Percentiles rank a stretch among this genome's conserved stretches.
Evolutionary conservation across 1,139 yeast genomes (phyloP).

Genomic region (Citeromyces siamensis): DNA sequence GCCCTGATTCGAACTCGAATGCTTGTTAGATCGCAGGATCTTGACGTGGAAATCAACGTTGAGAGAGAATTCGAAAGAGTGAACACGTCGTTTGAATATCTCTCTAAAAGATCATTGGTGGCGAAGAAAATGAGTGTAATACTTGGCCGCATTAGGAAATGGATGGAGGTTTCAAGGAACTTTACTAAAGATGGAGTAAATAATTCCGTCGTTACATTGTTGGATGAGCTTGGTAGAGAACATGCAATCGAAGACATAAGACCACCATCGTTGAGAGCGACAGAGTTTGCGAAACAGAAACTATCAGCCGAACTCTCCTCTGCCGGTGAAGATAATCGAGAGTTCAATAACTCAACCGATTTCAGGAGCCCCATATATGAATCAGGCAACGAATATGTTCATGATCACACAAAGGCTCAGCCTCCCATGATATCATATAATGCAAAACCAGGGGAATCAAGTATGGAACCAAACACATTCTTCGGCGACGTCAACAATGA

Average conservation of each 20-base stretch:
- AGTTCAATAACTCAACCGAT: background rate
- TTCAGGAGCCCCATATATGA: too few species aligned
- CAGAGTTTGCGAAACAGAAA: background rate
- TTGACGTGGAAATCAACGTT: constrained; percentile 23
- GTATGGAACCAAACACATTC: too few species aligned
- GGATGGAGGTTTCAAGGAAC: constrained; percentile 31
- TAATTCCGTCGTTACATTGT: constrained; percentile 27
- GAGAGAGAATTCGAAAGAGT: constrained; percentile 25
- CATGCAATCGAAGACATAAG: constrained; percentile 31
- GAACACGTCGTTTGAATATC: constrained; percentile 10
- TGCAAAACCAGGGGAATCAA: too few species aligned
- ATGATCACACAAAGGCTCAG: too few species aligned
- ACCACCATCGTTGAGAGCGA: constrained; percentile 15
- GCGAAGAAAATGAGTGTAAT: constrained; percentile 30
- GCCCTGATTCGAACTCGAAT: constrained; percentile 31
- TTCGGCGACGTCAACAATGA: too few species aligned
- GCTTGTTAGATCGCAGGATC: constrained; percentile 26
- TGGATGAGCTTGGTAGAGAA: constrained; percentile 31
- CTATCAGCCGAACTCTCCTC: background rate
- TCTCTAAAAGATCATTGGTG: constrained; percentile 23
- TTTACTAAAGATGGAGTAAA: constrained; percentile 22
- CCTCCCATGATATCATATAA: too few species aligned
- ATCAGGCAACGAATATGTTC: too few species aligned
- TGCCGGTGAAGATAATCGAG: background rate
- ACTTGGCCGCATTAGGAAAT: constrained; percentile 29